Evolutionary conservation across 2,329 filamentous ascomycete genomes (phyloP).

Genomic region (Cordyceps fumosorosea): DNA sequence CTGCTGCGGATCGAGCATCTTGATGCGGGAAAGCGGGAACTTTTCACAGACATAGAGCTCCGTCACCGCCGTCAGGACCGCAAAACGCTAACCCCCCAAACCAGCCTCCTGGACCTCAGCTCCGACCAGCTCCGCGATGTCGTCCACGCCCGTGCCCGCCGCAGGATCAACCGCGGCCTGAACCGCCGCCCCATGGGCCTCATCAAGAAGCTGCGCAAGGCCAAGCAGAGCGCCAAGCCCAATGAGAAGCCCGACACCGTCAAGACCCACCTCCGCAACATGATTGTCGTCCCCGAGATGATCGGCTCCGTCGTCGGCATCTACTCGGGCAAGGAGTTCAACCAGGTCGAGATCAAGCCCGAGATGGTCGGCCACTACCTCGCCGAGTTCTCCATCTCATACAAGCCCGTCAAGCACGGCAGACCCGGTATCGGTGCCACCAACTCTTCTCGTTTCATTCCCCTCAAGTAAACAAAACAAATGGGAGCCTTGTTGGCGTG

Average conservation of each 20-base stretch:
- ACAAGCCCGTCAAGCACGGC: constrained; percentile 99
- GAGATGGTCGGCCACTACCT: constrained; percentile 99
- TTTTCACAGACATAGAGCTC: not conserved
- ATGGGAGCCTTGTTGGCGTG: constrained; percentile 18
- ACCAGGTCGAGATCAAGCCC: constrained; percentile 99
- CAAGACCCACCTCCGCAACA: constrained; percentile 99
- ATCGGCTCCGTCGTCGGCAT: constrained; percentile 97
- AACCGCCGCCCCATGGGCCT: constrained; percentile 99
- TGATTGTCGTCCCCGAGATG: constrained; percentile 99
- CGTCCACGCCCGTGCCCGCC: constrained; percentile 96
- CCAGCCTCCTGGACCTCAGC: constrained; percentile 94
- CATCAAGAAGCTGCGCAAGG: constrained; percentile 99
- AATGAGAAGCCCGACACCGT: constrained; percentile 99
- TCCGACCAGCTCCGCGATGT: constrained; percentile 99
- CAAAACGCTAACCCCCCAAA: constrained; percentile 10
- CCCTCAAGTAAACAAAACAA: constrained; percentile 88
- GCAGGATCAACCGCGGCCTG: constrained; percentile 98
- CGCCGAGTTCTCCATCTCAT: constrained; percentile 99
- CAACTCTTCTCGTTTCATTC: constrained; percentile 99
- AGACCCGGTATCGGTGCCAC: constrained; percentile 99
- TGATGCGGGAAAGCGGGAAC: too few relatives aligned
- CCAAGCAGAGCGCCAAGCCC: constrained; percentile 96
- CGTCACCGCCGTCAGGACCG: not conserved
- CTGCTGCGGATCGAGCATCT: too few relatives aligned
- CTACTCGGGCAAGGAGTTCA: constrained; percentile 99